Conservation (phyloP, 768 basidiomycete genomes). For the Boletus huronensis region DNA sequence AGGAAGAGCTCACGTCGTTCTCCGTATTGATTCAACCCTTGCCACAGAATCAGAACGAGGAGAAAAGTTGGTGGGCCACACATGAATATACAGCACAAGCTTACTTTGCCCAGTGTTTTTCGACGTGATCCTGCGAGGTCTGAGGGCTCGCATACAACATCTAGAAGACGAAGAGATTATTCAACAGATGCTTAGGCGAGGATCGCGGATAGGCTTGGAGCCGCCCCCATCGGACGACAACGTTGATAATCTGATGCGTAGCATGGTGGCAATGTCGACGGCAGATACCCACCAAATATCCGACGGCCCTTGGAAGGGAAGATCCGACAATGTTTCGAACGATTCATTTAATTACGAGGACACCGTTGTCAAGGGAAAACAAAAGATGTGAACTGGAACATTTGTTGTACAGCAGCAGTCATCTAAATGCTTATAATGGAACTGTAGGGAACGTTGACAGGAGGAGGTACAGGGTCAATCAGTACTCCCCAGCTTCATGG, state of each 20-base stretch:
- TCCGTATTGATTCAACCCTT: conserved; percentile 33
- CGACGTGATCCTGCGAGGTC: conserved; percentile 36
- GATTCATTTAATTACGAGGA: conserved; percentile 23
- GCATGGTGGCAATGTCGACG: conserved; percentile 35
- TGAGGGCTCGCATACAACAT: conserved; percentile 35
- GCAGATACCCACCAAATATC: conserved; percentile 12
- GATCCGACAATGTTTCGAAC: conserved; percentile 2
- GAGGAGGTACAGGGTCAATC: not conserved
- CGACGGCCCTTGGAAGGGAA: conserved; percentile 32
- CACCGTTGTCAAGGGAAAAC: conserved; percentile 28
- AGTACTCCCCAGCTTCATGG: conserved; percentile 34
- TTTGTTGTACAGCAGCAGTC: not conserved
- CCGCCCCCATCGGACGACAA: conserved; percentile 35
- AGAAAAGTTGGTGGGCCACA: conserved; percentile 35
- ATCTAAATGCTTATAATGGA: not conserved
- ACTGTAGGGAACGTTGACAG: not conserved
- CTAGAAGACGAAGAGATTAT: conserved; percentile 46
- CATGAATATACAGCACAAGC: not conserved
- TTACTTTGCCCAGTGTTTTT: conserved; percentile 31
- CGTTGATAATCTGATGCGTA: conserved; percentile 40
- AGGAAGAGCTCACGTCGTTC: conserved; percentile 36
- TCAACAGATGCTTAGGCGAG: conserved; percentile 37
- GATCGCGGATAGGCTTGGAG: conserved; percentile 35
- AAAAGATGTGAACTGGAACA: conserved; percentile 15
- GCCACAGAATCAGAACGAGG: conserved; percentile 33